phyloP scores from a whole-genome alignment of 2,329 filamentous ascomycete genomes.

The Trichophyton rubrum region DNA sequence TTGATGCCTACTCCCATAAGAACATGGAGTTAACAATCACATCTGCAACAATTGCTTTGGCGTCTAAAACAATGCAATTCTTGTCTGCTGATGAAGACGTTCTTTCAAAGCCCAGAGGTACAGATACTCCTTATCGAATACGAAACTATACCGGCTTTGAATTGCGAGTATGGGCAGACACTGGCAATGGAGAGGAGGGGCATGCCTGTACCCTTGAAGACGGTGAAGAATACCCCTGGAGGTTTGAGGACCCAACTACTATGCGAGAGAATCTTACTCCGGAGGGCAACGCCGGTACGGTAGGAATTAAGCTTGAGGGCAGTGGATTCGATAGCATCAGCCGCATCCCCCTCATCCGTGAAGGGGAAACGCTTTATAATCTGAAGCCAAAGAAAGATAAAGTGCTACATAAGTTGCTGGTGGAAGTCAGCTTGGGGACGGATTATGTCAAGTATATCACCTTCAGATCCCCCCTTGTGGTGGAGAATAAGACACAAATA shows the following conservation, averaged over 20 bases:
- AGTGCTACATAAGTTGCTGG: slow-evolving; percentile 75
- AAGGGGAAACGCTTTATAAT: slow-evolving; percentile 84
- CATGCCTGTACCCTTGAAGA: slow-evolving; percentile 67
- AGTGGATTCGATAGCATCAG: slow-evolving; percentile 88
- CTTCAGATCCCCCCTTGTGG: slow-evolving; percentile 74
- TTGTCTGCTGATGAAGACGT: slow-evolving; percentile 81
- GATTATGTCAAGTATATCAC: slow-evolving; percentile 99
- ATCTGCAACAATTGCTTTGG: slow-evolving; percentile 82
- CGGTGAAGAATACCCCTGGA: slow-evolving; percentile 85
- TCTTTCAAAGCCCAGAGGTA: slow-evolving; percentile 78
- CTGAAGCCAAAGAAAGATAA: slow-evolving; percentile 77
- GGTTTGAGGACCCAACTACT: slow-evolving; percentile 91
- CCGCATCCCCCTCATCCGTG: slow-evolving; percentile 80
- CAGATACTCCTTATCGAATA: slow-evolving; percentile 84
- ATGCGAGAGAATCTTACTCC: slow-evolving; percentile 86
- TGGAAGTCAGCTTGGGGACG: slow-evolving; percentile 77
- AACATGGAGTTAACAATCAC: slow-evolving; percentile 86
- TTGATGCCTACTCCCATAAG: slow-evolving; percentile 81
- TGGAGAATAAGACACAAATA: slow-evolving; percentile 95
- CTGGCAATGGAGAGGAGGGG: slow-evolving; percentile 52
- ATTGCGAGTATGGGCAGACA: slow-evolving; percentile 69
- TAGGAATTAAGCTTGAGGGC: slow-evolving; percentile 74
- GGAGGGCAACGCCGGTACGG: slow-evolving; percentile 65
- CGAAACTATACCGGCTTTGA: slow-evolving; percentile 94
- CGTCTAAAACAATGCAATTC: slow-evolving; percentile 86